Conservation (phyloP, 2,329 filamentous ascomycete genomes). For the Triangularia verruculosa region DNA sequence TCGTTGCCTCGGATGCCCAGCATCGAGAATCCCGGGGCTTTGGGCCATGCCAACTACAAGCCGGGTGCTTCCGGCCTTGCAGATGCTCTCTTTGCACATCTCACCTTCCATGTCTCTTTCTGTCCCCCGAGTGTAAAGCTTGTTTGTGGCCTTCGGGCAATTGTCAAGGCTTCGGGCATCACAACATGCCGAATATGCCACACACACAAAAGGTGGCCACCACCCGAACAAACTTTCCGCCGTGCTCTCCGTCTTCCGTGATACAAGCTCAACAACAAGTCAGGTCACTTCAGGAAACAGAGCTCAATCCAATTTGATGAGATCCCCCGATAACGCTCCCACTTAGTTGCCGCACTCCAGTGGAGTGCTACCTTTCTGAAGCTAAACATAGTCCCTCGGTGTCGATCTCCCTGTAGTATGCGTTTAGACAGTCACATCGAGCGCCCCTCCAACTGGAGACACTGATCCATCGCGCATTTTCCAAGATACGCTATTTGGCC, state of each 20-base stretch:
- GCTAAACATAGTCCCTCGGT: not conserved
- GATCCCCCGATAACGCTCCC: not conserved
- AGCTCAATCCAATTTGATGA: not conserved
- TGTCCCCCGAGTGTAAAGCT: not conserved
- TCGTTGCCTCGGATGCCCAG: not conserved
- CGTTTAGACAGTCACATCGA: not conserved
- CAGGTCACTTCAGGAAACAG: not conserved
- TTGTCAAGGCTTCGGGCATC: not conserved
- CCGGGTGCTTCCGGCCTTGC: not conserved
- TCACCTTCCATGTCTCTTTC: not conserved
- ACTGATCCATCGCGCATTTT: slow-evolving; percentile 12
- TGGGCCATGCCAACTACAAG: not conserved
- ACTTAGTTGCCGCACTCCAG: not conserved
- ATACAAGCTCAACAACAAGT: not conserved
- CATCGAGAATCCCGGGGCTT: not conserved
- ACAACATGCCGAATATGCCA: not conserved
- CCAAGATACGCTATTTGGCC: not conserved
- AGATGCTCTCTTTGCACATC: not conserved
- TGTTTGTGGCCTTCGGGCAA: not conserved
- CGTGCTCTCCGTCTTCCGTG: not conserved
- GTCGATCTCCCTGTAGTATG: not conserved
- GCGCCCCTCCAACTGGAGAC: not conserved
- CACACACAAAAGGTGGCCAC: not conserved
- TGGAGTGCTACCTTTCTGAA: not conserved
- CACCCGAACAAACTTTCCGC: not conserved